Evolutionary conservation across 495 filamentous ascomycete species (phyloP).

Genomic region (Penicillium ochrochloron): DNA sequence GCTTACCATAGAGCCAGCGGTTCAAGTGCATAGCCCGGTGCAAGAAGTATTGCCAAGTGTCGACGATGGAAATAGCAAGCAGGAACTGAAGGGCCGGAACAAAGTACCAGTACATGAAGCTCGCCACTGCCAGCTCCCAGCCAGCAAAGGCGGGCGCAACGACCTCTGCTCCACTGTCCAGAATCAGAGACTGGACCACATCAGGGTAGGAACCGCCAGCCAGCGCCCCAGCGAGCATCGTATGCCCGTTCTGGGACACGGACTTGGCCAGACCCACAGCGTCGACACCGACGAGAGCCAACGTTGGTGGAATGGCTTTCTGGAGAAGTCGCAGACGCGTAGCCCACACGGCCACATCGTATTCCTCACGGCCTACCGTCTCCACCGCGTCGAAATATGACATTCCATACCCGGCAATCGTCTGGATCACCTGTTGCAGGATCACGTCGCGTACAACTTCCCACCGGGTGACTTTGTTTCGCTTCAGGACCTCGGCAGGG

Average conservation of each 20-base stretch:
- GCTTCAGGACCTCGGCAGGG: slow-evolving; percentile 80
- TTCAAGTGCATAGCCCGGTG: slow-evolving; percentile 95
- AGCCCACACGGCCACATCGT: slow-evolving; percentile 84
- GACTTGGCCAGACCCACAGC: slow-evolving; percentile 42
- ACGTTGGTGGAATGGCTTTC: slow-evolving; percentile 63
- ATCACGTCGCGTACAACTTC: slow-evolving; percentile 87
- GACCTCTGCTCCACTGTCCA: slow-evolving; percentile 39
- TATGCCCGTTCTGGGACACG: slow-evolving; percentile 53
- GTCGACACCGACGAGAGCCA: slow-evolving; percentile 51
- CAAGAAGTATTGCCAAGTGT: slow-evolving; percentile 97
- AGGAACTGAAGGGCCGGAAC: slow-evolving; percentile 77
- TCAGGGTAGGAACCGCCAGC: slow-evolving; percentile 75
- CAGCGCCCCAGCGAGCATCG: slow-evolving; percentile 67
- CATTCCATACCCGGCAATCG: slow-evolving; percentile 63
- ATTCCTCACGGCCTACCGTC: slow-evolving; percentile 73
- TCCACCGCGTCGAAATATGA: slow-evolving; percentile 67
- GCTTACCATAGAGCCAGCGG: slow-evolving; percentile 94
- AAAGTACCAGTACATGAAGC: slow-evolving; percentile 76
- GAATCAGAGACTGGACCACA: slow-evolving; percentile 37
- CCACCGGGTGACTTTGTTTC: slow-evolving; percentile 82
- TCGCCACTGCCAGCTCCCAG: slow-evolving; percentile 79
- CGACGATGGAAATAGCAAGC: slow-evolving; percentile 72
- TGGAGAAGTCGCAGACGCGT: slow-evolving; percentile 73
- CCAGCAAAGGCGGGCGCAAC: slow-evolving; percentile 43
- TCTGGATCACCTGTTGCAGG: slow-evolving; percentile 87